Percentiles rank a stretch among this genome's conserved stretches.
These are phyloP conservation scores for Aureobasidium sp. DNA, from an alignment of 2,329 filamentous ascomycete genomes.

Conservation along the genomic window DNA sequence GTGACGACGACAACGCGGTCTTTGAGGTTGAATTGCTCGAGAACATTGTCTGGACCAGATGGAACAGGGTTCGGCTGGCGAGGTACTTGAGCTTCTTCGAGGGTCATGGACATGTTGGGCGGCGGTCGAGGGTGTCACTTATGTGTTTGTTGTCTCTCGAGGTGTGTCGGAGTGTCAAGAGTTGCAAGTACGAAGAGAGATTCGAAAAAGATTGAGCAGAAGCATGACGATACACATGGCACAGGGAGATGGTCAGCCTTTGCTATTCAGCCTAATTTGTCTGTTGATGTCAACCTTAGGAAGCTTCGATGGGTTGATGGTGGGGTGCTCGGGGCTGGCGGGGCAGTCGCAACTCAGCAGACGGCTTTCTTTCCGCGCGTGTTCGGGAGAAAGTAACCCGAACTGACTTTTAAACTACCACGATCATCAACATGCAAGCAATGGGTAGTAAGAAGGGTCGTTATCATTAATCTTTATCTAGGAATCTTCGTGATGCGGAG, in stretches of 20 bases:
- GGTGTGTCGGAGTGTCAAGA: neutral
- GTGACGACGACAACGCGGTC: conserved; percentile 39
- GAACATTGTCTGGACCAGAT: conserved; percentile 21
- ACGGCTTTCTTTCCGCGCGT: no score
- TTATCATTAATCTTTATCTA: conserved; percentile 8
- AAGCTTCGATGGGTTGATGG: neutral
- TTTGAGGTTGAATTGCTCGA: conserved; percentile 18
- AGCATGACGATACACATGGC: neutral
- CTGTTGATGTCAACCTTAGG: neutral
- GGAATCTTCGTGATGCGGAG: neutral
- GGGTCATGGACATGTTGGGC: conserved; percentile 24
- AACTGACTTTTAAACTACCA: neutral
- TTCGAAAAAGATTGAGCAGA: neutral
- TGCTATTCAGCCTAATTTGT: conserved; percentile 8
- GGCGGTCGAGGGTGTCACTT: neutral
- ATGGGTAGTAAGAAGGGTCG: neutral
- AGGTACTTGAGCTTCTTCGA: conserved; percentile 20
- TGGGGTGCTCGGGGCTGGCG: neutral
- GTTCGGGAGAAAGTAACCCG: neutral
- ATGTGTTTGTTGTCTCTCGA: neutral
- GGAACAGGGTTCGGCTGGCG: conserved; percentile 21
- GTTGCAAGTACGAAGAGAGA: neutral
- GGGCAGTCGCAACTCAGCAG: neutral
- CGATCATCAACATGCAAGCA: neutral
- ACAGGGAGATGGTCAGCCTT: neutral